Base-by-base conservation (phyloP, 2,329 filamentous ascomycete genomes). In the Zymoseptoria pseudotritici region DNA sequence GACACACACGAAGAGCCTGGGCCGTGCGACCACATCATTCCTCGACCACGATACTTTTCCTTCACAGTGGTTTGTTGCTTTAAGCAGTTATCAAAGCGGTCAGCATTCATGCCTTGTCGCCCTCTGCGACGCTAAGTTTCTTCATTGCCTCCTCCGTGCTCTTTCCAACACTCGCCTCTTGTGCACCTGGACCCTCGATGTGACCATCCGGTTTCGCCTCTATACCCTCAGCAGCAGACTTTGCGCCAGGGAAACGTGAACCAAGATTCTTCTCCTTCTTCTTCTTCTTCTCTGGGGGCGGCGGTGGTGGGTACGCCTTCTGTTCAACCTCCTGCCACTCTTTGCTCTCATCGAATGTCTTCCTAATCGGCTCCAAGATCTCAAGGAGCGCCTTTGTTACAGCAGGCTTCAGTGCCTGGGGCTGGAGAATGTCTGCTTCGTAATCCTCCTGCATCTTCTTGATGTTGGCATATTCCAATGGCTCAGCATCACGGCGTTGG, bases 381-480 rank as follows among this genome's bases (percentile, higher is more conserved):
- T 83, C 80, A 66, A 85, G 85, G 20, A 99, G 82, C 9, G 85
- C 90, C 56, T 85, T 82, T 4, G 88, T 83, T 5, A 95, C 86
- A 10, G 90, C 91, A n/a, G 87, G 83, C 79, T 99, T 97, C 56
- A 97, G 80, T 11, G 89, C 77, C 78, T 97, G 92, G 0, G 94
- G 94, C 53, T 68, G 66, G 22, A 73, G 66, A 1, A 89, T 81
- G 71, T 97, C 93, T 56, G 83, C 86, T 59, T 75, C 73, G 78
- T 95, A 97, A 74, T 97, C 93, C 17, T 86, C 83, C 64, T 90
- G 85, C 72, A 97, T 80, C 69, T 89, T 78, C 60, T 84, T 78
- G 61, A 95, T 90, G 60, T 83, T 78, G n/a, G 80, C 84, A 81
- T 97, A 97, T 62, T 91, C 81, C 36, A 96, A 77, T 1, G 90